These are phyloP conservation scores for Trifolium dubium DNA, from an alignment of 306 rosid species.

Conservation along the genomic window DNA sequence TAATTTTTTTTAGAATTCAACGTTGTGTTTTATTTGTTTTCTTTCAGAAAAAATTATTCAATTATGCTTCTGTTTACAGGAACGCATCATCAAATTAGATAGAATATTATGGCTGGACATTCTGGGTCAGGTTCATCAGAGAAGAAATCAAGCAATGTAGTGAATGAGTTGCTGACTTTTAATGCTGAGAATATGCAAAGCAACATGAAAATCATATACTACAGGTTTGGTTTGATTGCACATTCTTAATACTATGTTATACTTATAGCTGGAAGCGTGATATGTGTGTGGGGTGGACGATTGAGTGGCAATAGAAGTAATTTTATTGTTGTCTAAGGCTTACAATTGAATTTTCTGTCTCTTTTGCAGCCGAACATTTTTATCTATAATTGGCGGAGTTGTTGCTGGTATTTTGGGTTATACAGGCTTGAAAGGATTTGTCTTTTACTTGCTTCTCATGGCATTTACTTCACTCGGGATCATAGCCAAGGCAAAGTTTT, in stretches of 20 bases:
- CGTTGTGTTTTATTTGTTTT: constrained; percentile 6
- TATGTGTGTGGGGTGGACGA: too few relatives aligned
- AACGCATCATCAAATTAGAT: constrained; percentile 13
- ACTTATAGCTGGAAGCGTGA: too few relatives aligned
- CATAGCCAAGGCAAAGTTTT: constrained; percentile 68
- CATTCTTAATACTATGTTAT: not conserved
- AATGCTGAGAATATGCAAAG: constrained; percentile 91
- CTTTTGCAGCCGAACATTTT: constrained; percentile 88
- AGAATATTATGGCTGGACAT: constrained; percentile 69
- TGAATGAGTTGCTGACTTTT: constrained; percentile 65
- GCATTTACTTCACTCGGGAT: constrained; percentile 74
- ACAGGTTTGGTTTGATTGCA: constrained; percentile 69
- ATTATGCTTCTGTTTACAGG: constrained; percentile 37
- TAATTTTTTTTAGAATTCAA: not conserved
- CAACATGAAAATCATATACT: constrained; percentile 79
- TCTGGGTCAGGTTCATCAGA: constrained; percentile 58
- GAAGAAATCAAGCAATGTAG: constrained; percentile 69
- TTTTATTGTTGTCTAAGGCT: constrained; percentile 20
- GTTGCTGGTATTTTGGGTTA: constrained; percentile 95
- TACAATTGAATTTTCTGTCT: constrained; percentile 23
- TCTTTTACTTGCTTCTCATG: constrained; percentile 81
- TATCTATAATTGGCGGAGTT: constrained; percentile 92
- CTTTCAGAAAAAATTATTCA: constrained; percentile 17
- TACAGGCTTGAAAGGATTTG: constrained; percentile 80
- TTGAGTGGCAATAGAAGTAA: too few relatives aligned